Evolutionary conservation across 306 rosid genomes (phyloP).

Genomic region (Abrus precatorius): DNA sequence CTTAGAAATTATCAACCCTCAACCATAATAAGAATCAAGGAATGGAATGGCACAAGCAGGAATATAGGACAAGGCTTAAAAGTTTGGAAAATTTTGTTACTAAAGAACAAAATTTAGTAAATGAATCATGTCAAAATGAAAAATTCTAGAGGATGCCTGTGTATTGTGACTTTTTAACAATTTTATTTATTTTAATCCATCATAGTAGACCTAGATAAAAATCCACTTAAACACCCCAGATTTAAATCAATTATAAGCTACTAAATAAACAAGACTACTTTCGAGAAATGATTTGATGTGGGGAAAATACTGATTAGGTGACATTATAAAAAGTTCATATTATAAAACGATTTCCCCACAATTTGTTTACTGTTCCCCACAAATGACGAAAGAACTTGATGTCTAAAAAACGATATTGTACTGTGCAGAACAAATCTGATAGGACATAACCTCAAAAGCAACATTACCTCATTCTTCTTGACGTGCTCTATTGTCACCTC

Average conservation of each 20-base stretch:
- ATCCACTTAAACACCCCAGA: not conserved
- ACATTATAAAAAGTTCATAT: conserved; percentile 7
- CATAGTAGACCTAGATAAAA: conserved; percentile 7
- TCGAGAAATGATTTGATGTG: not conserved
- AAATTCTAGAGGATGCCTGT: not conserved
- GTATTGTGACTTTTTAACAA: not conserved
- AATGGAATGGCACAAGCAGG: not conserved
- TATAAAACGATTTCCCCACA: not conserved
- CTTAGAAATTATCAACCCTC: not conserved
- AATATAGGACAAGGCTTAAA: not conserved
- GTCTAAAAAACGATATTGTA: not conserved
- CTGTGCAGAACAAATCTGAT: conserved; percentile 22
- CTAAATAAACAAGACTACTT: not conserved
- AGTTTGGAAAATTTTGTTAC: not conserved
- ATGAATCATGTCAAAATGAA: not conserved
- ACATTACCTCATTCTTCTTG: conserved; percentile 87
- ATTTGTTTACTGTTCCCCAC: not conserved
- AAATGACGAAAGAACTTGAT: conserved; percentile 1
- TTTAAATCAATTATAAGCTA: conserved; percentile 16
- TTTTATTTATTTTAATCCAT: conserved; percentile 10
- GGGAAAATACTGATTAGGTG: not conserved
- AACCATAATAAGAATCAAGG: not conserved
- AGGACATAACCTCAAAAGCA: conserved; percentile 20
- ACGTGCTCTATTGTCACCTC: conserved; percentile 96
- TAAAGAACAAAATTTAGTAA: not conserved